Percentiles rank a stretch among this genome's conserved stretches.
These are phyloP conservation scores for Thamnidium elegans DNA, from an alignment of 192 early-diverging fungal species.

Conservation along the genomic window DNA sequence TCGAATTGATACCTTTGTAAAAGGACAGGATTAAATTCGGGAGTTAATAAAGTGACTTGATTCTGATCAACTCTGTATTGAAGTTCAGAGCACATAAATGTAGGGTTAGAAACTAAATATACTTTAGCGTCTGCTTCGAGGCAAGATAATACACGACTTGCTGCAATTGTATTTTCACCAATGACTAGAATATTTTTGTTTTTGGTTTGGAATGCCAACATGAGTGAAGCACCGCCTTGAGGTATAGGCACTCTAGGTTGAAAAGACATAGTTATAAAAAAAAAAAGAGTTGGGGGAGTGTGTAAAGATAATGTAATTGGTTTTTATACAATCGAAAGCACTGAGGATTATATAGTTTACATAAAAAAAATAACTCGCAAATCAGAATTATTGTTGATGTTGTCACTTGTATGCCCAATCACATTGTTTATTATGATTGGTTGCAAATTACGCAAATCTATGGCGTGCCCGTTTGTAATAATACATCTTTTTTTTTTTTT, in stretches of 20 bases:
- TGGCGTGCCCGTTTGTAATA: conserved; percentile 8
- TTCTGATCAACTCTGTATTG: conserved; percentile 42
- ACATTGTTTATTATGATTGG: conserved; percentile 17
- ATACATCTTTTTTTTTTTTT: not conserved
- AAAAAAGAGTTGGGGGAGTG: not conserved
- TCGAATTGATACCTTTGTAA: conserved; percentile 13
- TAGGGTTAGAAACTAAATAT: conserved; percentile 47
- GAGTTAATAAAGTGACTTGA: conserved; percentile 40
- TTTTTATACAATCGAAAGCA: not conserved
- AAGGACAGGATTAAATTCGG: conserved; percentile 37
- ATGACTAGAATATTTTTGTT: conserved; percentile 62
- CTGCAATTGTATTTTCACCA: conserved; percentile 62
- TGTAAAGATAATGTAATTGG: conserved; percentile 48
- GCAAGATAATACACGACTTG: conserved; percentile 63
- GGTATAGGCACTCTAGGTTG: conserved; percentile 21
- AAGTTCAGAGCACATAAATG: conserved; percentile 42
- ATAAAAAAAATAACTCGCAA: not conserved
- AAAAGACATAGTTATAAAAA: conserved; percentile 6
- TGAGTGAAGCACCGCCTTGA: conserved; percentile 46
- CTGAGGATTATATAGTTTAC: conserved; percentile 69
- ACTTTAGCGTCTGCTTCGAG: conserved; percentile 70
- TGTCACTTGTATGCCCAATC: conserved; percentile 5
- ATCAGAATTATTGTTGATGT: conserved; percentile 25
- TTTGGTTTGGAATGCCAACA: conserved; percentile 57
- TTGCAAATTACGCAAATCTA: conserved; percentile 12